Conservation (phyloP, 345 rosid species). For the Bruguiera sexangula region DNA sequence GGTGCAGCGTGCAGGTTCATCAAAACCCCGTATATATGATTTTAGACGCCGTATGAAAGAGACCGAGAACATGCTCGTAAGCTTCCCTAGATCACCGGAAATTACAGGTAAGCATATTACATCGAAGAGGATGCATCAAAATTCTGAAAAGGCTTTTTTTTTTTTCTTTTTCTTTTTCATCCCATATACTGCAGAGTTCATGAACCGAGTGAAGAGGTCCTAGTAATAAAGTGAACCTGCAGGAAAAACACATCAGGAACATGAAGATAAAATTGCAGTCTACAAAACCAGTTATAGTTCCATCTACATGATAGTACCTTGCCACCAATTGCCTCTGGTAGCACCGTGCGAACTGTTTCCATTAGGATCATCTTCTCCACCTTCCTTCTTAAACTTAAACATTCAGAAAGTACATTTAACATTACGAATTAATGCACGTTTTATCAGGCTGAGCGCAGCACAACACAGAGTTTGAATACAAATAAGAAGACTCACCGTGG, state of each 20-base stretch:
- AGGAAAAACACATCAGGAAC: slow-evolving; percentile 13
- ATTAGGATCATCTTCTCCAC: slow-evolving; percentile 51
- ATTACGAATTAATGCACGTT: background rate
- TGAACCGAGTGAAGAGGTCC: slow-evolving; percentile 28
- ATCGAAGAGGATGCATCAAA: too few relatives aligned
- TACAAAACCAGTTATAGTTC: slow-evolving; percentile 8
- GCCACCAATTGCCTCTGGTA: slow-evolving; percentile 96
- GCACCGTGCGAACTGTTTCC: slow-evolving; percentile 54
- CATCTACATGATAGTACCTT: slow-evolving; percentile 42
- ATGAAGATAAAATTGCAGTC: slow-evolving; percentile 6
- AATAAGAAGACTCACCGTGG: slow-evolving; percentile 42
- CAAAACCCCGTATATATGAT: too few relatives aligned
- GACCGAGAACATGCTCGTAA: too few relatives aligned
- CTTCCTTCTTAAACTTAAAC: slow-evolving; percentile 54
- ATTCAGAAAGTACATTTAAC: slow-evolving; percentile 10
- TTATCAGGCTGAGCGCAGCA: slow-evolving; percentile 1
- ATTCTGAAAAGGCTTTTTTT: too few relatives aligned
- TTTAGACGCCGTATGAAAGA: too few relatives aligned
- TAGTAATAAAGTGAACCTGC: slow-evolving; percentile 88
- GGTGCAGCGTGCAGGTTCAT: too few relatives aligned
- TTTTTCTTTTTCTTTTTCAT: too few relatives aligned
- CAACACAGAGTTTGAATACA: slow-evolving; percentile 5
- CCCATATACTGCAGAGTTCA: slow-evolving; percentile 15
- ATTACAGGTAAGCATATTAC: too few relatives aligned
- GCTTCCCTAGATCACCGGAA: too few relatives aligned